Evolutionary conservation across 176 grass and related monocot species (phyloP).

Genomic region (Ampelocalamus luodianensis): DNA sequence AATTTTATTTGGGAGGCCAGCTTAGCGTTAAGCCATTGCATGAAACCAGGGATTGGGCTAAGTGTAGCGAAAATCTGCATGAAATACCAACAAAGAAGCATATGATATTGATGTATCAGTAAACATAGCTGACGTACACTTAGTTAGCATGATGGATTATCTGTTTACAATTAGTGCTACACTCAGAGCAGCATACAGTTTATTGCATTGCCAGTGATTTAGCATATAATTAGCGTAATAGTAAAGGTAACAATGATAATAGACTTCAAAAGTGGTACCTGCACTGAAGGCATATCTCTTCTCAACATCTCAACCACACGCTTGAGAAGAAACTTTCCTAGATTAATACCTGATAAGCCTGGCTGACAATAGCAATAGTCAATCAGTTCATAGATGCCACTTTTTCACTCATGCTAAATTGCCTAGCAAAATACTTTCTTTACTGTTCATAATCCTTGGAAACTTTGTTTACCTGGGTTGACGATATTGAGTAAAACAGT

Average conservation of each 20-base stretch:
- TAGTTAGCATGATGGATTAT: slow-evolving; percentile 2
- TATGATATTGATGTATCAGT: neutral
- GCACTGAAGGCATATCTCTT: slow-evolving; percentile 80
- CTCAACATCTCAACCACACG: slow-evolving; percentile 86
- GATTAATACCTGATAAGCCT: slow-evolving; percentile 92
- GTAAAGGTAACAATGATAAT: neutral
- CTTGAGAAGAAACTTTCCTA: slow-evolving; percentile 97
- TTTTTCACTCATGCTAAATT: neutral
- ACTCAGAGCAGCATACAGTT: slow-evolving; percentile 17
- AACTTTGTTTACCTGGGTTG: slow-evolving; percentile 79
- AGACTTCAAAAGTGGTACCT: slow-evolving; percentile 52
- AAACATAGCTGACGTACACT: slow-evolving; percentile 22
- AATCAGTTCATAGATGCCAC: slow-evolving; percentile 38
- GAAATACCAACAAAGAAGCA: slow-evolving; percentile 34
- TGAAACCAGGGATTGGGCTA: slow-evolving; percentile 90
- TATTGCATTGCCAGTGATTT: slow-evolving; percentile 3
- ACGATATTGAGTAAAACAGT: slow-evolving; percentile 96
- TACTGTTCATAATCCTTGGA: slow-evolving; percentile 9
- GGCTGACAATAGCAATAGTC: slow-evolving; percentile 59
- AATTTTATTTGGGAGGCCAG: slow-evolving; percentile 90
- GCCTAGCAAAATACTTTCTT: neutral
- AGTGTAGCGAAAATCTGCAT: slow-evolving; percentile 85
- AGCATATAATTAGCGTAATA: neutral
- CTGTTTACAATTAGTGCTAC: neutral
- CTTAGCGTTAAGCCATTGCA: slow-evolving; percentile 95